Conservation (phyloP, 208 protist genomes). For the Endotrypanum monterogeii region DNA sequence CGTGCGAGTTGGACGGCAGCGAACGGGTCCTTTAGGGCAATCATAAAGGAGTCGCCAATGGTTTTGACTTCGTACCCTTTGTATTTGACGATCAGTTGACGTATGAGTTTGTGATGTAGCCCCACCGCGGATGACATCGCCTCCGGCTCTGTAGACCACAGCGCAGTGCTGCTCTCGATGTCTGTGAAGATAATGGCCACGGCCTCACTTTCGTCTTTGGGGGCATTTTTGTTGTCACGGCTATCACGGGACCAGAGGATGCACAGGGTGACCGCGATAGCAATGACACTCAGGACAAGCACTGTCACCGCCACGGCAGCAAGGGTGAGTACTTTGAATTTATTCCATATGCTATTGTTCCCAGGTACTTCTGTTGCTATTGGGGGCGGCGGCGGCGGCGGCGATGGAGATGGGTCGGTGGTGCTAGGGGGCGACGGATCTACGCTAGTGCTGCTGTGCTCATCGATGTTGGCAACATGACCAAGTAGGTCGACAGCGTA, state of each 20-base stretch:
- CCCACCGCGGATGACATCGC: conserved; percentile 49
- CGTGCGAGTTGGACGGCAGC: conserved; percentile 47
- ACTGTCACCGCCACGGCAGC: conserved; percentile 3
- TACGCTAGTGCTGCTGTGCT: neutral
- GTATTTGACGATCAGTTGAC: conserved; percentile 53
- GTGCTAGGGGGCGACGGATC: too few relatives aligned
- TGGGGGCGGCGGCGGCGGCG: neutral
- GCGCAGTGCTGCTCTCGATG: conserved; percentile 58
- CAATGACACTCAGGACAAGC: neutral
- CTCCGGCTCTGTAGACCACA: conserved; percentile 52
- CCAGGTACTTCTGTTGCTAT: neutral
- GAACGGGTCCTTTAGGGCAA: conserved; percentile 48
- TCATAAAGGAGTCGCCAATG: conserved; percentile 81
- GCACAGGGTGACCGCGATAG: conserved; percentile 15
- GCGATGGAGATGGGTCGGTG: too few relatives aligned
- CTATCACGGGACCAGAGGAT: conserved; percentile 26
- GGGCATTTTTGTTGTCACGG: conserved; percentile 57
- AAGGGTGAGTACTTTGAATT: conserved; percentile 1
- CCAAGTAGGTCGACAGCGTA: conserved; percentile 6
- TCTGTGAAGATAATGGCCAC: conserved; percentile 72
- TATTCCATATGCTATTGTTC: neutral
- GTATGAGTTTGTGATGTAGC: conserved; percentile 57
- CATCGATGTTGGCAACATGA: neutral
- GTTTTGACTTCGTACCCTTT: conserved; percentile 80
- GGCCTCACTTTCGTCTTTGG: conserved; percentile 40